Conservation (phyloP, 208 protist species). For the Trypanosoma melophagium region DNA sequence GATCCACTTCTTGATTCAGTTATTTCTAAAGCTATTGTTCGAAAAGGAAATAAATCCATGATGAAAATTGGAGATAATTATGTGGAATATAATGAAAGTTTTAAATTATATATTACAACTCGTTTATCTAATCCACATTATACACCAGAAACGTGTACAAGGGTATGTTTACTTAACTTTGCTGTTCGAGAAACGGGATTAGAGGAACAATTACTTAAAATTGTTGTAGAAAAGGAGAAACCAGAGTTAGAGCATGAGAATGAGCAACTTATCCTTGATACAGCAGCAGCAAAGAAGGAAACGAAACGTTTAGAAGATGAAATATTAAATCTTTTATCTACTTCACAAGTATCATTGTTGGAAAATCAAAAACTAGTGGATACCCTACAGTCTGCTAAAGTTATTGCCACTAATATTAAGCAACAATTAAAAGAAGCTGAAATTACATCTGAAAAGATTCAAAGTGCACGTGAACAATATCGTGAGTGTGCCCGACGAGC, state of each 20-base stretch:
- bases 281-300: constrained; percentile 92
- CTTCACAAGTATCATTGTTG: constrained; percentile 92
- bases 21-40: constrained; percentile 94
- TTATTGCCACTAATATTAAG: constrained; percentile 94
- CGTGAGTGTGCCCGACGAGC: constrained; percentile 93
- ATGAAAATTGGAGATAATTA: constrained; percentile 98
- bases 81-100: constrained; percentile 96
- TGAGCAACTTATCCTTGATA: constrained; percentile 94
- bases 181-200: constrained; percentile 97
- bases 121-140: constrained; percentile 97
- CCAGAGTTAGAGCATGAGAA: constrained; percentile 98
- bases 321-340: constrained; percentile 95
- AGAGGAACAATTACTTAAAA: constrained; percentile 98
- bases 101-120: constrained; percentile 98
- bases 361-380: constrained; percentile 97
- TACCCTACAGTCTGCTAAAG: constrained; percentile 97
- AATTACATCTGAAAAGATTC: constrained; percentile 96
- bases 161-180: constrained; percentile 98
- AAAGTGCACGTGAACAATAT: constrained; percentile 96
- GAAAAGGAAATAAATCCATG: constrained; percentile 85
- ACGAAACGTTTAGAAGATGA: constrained; percentile 97
- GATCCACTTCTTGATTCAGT: constrained; percentile 97
- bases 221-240: constrained; percentile 97
- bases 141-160: constrained; percentile 97
- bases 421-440: constrained; percentile 91